These are phyloP conservation scores for Pythium sukuiense DNA, from an alignment of 352 stramenopile species.

Conservation along the genomic window DNA sequence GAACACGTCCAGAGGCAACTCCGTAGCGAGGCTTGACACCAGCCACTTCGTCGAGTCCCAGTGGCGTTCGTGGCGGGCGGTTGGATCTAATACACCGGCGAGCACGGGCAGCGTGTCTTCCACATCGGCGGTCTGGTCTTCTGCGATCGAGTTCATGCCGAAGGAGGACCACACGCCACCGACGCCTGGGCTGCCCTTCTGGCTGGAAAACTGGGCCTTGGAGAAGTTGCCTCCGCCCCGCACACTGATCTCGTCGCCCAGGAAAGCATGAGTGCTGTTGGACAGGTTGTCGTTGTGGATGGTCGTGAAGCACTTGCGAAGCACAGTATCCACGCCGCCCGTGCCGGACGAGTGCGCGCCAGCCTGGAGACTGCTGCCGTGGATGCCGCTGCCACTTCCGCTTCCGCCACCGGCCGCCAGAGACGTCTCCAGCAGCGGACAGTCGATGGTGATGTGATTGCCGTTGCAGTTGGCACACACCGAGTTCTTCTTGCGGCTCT, in stretches of 20 bases:
- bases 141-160: conserved; percentile 72
- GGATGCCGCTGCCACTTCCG: neutral
- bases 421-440: conserved; percentile 63
- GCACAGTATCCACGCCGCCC: conserved; percentile 58
- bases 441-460: conserved; percentile 83
- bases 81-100: conserved; percentile 31
- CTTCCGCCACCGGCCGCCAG: conserved; percentile 16
- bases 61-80: conserved; percentile 25
- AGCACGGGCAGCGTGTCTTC: conserved; percentile 59
- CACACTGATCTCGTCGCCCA: conserved; percentile 86
- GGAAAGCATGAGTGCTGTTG: conserved; percentile 83
- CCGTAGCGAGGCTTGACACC: conserved; percentile 60
- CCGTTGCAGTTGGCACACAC: conserved; percentile 78
- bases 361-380: neutral
- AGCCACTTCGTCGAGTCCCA: conserved; percentile 68
- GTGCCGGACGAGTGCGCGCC: conserved; percentile 19
- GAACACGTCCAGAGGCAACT: conserved; percentile 64
- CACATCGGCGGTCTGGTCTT: conserved; percentile 35
- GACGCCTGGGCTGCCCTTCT: conserved; percentile 4
- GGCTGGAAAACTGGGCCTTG: conserved; percentile 35
- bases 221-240: conserved; percentile 57
- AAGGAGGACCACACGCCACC: conserved; percentile 41
- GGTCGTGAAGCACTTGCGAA: conserved; percentile 86
- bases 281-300: conserved; percentile 85
- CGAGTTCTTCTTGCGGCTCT: conserved; percentile 63